Evolutionary conservation across 108 stramenopile genomes (phyloP).

Genomic region (Fistulifera solaris): DNA sequence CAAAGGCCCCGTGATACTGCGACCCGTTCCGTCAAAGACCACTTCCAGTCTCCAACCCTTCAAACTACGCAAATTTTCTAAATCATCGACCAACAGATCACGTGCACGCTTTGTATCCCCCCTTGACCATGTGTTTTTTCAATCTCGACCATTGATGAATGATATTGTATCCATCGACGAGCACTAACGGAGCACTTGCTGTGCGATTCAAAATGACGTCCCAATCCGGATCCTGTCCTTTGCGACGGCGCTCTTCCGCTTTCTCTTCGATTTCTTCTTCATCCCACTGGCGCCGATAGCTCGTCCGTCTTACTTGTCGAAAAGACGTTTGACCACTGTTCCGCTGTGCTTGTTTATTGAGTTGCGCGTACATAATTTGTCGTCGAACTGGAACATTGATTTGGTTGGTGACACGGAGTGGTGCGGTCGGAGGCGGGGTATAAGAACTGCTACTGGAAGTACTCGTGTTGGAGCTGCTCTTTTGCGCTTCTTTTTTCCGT

Average conservation of each 20-base stretch:
- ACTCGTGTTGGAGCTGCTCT: constrained; percentile 16
- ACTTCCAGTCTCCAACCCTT: constrained; percentile 81
- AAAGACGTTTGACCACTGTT: constrained; percentile 30
- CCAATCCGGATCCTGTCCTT: constrained; percentile 71
- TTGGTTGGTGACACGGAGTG: constrained; percentile 47
- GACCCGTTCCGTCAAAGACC: constrained; percentile 64
- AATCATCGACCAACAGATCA: constrained; percentile 59
- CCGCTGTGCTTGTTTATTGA: constrained; percentile 44
- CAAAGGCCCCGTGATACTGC: constrained; percentile 27
- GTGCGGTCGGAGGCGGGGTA: constrained; percentile 10
- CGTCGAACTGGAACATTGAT: constrained; percentile 67
- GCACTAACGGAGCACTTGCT: constrained; percentile 45
- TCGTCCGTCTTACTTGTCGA: constrained; percentile 46
- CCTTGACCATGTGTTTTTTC: constrained; percentile 73
- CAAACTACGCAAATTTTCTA: constrained; percentile 55
- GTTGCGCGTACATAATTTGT: constrained; percentile 58
- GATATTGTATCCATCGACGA: constrained; percentile 85
- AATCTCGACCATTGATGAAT: constrained; percentile 76
- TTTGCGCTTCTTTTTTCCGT: constrained; percentile 61
- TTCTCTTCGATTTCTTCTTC: constrained; percentile 62
- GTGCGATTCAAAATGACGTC: constrained; percentile 70
- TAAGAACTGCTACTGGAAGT: constrained; percentile 2
- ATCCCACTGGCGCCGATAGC: constrained; percentile 47
- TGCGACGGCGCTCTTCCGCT: constrained; percentile 32
- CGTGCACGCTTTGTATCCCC: constrained; percentile 46